A percentile compares a stretch with the other conserved stretches of the same genome.
Conservation (phyloP, 2,329 filamentous ascomycete species). For the Claviceps sp. region DNA sequence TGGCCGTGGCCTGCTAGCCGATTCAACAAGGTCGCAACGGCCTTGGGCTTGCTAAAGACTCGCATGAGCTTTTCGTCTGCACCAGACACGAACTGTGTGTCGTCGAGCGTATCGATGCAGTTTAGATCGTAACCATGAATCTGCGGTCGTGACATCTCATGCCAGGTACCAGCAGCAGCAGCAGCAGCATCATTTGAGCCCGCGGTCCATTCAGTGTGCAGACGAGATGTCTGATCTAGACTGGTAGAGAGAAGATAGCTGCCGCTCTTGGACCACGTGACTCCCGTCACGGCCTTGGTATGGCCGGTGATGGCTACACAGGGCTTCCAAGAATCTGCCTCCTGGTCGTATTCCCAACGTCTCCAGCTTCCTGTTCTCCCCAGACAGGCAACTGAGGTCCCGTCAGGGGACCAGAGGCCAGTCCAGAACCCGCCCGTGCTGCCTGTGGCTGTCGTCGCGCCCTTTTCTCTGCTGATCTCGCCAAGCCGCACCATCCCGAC, state of each 20-base stretch:
- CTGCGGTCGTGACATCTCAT: slow-evolving; percentile 88
- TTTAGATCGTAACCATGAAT: slow-evolving; percentile 98
- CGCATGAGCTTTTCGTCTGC: slow-evolving; percentile 97
- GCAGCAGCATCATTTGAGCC: slow-evolving; percentile 14
- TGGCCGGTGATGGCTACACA: slow-evolving; percentile 72
- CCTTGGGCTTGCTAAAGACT: slow-evolving; percentile 81
- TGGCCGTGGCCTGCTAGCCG: slow-evolving; percentile 49
- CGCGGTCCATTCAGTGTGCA: slow-evolving; percentile 68
- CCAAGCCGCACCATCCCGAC: slow-evolving; percentile 73
- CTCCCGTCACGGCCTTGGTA: slow-evolving; percentile 63
- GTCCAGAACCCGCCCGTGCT: slow-evolving; percentile 96
- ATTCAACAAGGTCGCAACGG: slow-evolving; percentile 61
- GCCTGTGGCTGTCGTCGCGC: slow-evolving; percentile 89
- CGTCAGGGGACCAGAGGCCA: slow-evolving; percentile 77
- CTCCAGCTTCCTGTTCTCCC: slow-evolving; percentile 91
- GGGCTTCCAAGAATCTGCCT: slow-evolving; percentile 60
- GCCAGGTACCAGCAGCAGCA: slow-evolving; percentile 50
- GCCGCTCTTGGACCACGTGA: slow-evolving; percentile 73
- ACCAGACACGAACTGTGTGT: slow-evolving; percentile 75
- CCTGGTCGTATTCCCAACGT: slow-evolving; percentile 55
- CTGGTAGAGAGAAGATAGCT: slow-evolving; percentile 80
- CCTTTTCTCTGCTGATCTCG: slow-evolving; percentile 89
- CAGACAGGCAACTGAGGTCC: slow-evolving; percentile 62
- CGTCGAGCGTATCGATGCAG: slow-evolving; percentile 67
- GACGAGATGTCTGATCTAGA: slow-evolving; percentile 80